Conservation (phyloP, 78 protist genomes). For the Dictyostelium brefeldianum region DNA sequence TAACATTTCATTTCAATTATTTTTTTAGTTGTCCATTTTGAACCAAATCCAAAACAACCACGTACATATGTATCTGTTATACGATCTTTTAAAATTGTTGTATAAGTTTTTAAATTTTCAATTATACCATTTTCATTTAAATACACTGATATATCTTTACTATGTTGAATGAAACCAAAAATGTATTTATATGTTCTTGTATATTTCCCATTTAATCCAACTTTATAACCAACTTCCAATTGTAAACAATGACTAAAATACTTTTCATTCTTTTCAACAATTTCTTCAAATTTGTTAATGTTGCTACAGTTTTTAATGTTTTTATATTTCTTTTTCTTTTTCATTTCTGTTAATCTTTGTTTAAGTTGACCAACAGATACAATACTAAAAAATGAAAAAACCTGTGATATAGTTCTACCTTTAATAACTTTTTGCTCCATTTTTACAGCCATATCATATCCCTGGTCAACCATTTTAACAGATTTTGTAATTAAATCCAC, state of each 20-base stretch:
- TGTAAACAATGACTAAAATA: neutral
- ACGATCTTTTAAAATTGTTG: neutral
- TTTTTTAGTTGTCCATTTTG: neutral
- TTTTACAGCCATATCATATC: constrained; percentile 5
- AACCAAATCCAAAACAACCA: neutral
- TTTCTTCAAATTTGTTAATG: neutral
- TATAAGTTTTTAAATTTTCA: neutral
- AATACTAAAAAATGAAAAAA: constrained; percentile 15
- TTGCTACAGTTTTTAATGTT: neutral
- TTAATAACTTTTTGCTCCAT: neutral
- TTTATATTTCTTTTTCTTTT: constrained; percentile 1
- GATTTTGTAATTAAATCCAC: no score
- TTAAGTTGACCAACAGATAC: neutral
- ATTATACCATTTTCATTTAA: neutral
- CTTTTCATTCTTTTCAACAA: neutral
- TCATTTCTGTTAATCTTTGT: neutral
- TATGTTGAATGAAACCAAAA: neutral
- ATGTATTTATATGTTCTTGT: neutral
- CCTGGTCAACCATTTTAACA: neutral
- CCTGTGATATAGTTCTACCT: neutral
- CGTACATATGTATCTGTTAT: neutral
- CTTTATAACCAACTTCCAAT: constrained; percentile 2
- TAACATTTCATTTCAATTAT: neutral
- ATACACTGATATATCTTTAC: neutral
- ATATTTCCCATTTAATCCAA: neutral